Percentiles rank a stretch among this genome's conserved stretches.
phyloP scores from a whole-genome alignment of 768 basidiomycete genomes.

The Suillus hirtellus region DNA sequence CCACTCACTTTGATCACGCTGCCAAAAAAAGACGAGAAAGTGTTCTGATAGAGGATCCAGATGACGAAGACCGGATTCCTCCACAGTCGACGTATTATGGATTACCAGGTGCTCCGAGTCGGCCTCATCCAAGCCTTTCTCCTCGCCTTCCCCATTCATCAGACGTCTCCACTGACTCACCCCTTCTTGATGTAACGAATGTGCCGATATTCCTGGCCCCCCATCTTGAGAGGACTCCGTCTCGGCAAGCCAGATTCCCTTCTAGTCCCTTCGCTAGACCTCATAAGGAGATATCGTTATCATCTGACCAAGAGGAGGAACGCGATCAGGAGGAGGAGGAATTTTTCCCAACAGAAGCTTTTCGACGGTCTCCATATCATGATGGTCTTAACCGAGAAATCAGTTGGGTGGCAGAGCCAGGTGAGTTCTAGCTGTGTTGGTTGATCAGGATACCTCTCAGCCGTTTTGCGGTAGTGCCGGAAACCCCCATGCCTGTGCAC shows the following conservation, averaged over 20 bases:
- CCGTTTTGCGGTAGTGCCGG: conserved; percentile 44
- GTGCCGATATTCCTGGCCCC: conserved; percentile 49
- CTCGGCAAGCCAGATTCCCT: conserved; percentile 60
- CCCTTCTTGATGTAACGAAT: conserved; percentile 39
- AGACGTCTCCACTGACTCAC: conserved; percentile 51
- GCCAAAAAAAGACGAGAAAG: conserved; percentile 51
- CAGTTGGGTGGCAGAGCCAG: conserved; percentile 78
- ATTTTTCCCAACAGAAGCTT: conserved; percentile 58
- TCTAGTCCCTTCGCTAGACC: conserved; percentile 75
- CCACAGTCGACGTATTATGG: conserved; percentile 39
- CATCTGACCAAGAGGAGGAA: conserved; percentile 58
- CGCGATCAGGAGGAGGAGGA: conserved; percentile 59
- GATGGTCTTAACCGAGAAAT: conserved; percentile 54
- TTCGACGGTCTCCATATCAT: conserved; percentile 52
- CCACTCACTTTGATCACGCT: conserved; percentile 39
- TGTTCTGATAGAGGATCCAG: conserved; percentile 70
- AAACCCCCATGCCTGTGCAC: conserved; percentile 63
- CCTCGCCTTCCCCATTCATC: conserved; percentile 50
- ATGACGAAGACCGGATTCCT: conserved; percentile 49
- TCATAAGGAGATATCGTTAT: conserved; percentile 56
- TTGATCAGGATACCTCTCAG: conserved; percentile 9
- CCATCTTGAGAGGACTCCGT: conserved; percentile 43
- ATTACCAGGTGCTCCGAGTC: conserved; percentile 45
- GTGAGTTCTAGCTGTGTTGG: conserved; percentile 39
- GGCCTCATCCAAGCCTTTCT: conserved; percentile 29